A percentile compares a stretch with the other conserved stretches of the same genome.
phyloP scores from a whole-genome alignment of 805 yeast species.

The Clavispora asparagi region DNA sequence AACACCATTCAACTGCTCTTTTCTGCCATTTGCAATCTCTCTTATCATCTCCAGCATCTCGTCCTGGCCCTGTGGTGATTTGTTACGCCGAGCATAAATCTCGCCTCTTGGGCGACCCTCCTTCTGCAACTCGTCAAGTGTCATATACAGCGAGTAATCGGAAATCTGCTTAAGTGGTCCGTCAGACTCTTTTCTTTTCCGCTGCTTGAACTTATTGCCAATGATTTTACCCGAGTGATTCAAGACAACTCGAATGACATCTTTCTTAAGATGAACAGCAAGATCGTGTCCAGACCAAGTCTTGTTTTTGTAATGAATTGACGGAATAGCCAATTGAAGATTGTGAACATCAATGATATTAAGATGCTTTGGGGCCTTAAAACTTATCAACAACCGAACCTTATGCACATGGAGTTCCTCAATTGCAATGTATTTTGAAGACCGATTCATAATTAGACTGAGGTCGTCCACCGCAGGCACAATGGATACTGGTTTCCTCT shows the following conservation, averaged over 20 bases:
- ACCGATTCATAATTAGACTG: constrained; percentile 36
- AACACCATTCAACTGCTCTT: not conserved
- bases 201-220: constrained; percentile 60
- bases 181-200: constrained; percentile 22
- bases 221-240: constrained; percentile 72
- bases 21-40: not conserved
- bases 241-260: constrained; percentile 51
- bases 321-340: constrained; percentile 62
- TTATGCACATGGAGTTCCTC: constrained; percentile 30
- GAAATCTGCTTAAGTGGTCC: constrained; percentile 38
- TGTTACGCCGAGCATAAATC: not conserved
- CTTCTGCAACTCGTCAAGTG: constrained; percentile 34
- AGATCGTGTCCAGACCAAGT: constrained; percentile 73
- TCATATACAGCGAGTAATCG: constrained; percentile 32
- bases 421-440: constrained; percentile 38
- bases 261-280: constrained; percentile 55
- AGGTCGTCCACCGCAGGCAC: constrained; percentile 27
- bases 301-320: constrained; percentile 43
- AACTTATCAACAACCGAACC: constrained; percentile 55
- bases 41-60: not conserved
- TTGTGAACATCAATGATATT: constrained; percentile 74
- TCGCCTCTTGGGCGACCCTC: constrained; percentile 13
- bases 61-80: too few species aligned
- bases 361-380: constrained; percentile 66
- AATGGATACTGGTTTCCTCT: constrained; percentile 5